phyloP scores from a whole-genome alignment of 768 basidiomycete genomes.

The Cyclocybe aegerita region DNA sequence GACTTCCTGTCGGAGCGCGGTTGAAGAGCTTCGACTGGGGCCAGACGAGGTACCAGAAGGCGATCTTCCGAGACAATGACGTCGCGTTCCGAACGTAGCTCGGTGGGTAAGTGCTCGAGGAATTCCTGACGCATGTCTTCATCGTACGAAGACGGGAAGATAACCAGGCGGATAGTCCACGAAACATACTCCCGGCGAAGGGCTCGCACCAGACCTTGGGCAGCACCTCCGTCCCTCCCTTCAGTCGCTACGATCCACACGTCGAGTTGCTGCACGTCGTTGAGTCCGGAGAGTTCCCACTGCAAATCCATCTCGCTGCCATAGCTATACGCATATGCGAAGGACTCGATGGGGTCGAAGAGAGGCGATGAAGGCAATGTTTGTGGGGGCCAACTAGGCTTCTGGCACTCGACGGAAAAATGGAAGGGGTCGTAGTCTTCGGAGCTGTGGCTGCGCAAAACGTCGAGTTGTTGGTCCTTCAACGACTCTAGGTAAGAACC shows the following conservation, averaged over 20 bases:
- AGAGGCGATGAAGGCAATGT: not conserved
- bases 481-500: conserved; percentile 1
- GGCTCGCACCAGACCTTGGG: conserved; percentile 27
- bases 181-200: conserved; percentile 27
- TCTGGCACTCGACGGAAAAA: conserved; percentile 13
- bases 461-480: not conserved
- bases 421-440: conserved; percentile 14
- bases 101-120: conserved; percentile 6
- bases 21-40: not conserved
- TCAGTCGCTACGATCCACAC: conserved; percentile 28
- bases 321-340: conserved; percentile 10
- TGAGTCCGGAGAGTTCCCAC: conserved; percentile 12
- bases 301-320: conserved; percentile 19
- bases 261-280: conserved; percentile 11
- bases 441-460: conserved; percentile 3
- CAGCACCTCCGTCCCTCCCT: conserved; percentile 28
- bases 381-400: not conserved
- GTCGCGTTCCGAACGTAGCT: conserved; percentile 11
- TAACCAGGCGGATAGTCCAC: conserved; percentile 27
- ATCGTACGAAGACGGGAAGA: conserved; percentile 22
- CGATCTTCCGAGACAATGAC: conserved; percentile 4
- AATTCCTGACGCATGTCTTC: conserved; percentile 9
- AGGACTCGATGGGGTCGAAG: conserved; percentile 7
- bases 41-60: conserved; percentile 11
- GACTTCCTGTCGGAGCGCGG: not conserved